phyloP scores from a whole-genome alignment of 768 basidiomycete genomes.

The Amanita thiersii region DNA sequence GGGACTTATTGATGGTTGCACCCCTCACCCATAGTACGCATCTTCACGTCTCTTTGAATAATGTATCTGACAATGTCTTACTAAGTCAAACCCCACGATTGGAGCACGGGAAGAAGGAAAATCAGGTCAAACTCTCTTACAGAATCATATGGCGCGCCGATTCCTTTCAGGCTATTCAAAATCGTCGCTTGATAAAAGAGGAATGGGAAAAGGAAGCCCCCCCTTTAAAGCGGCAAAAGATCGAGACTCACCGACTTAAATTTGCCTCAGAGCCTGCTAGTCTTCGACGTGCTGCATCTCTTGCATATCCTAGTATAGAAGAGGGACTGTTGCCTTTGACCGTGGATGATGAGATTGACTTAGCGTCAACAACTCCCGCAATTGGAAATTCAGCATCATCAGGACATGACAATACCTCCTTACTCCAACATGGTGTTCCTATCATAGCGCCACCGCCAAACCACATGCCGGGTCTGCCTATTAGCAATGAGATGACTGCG shows the following conservation, averaged over 20 bases:
- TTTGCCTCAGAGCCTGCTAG: conserved; percentile 10
- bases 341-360: background rate
- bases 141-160: conserved; percentile 5
- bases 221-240: conserved; percentile 4
- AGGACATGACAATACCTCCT: background rate
- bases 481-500: conserved; percentile 32
- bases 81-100: no score
- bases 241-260: conserved; percentile 1
- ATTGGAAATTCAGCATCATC: background rate
- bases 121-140: background rate
- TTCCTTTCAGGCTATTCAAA: background rate
- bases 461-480: conserved; percentile 21
- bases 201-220: conserved; percentile 6
- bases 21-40: no score
- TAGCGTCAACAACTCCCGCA: conserved; percentile 6
- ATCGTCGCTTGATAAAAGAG: background rate
- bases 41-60: no score
- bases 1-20: no score
- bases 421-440: conserved; percentile 25
- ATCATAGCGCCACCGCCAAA: conserved; percentile 46
- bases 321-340: background rate
- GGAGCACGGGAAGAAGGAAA: background rate
- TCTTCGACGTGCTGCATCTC: conserved; percentile 9
- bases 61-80: no score
- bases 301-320: conserved; percentile 1